Conservation (phyloP, 495 filamentous ascomycete species). For the Echria macrotheca region DNA sequence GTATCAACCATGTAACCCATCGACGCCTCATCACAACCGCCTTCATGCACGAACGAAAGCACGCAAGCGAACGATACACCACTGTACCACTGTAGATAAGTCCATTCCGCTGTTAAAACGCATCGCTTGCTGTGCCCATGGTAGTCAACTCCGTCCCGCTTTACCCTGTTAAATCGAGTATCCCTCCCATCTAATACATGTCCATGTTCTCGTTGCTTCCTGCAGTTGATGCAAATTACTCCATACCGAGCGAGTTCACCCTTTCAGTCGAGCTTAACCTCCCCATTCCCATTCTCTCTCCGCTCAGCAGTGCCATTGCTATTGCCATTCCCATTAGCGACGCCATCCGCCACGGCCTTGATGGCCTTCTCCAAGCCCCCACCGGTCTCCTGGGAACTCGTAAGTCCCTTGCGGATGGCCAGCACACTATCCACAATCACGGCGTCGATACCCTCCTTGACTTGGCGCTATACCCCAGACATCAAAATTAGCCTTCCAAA, state of each 20-base stretch:
- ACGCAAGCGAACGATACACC: too few relatives aligned
- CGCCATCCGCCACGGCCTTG: neutral
- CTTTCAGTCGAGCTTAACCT: neutral
- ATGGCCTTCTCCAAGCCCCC: constrained; percentile 2
- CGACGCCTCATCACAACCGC: too few relatives aligned
- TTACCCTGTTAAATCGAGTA: too few relatives aligned
- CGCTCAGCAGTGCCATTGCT: too few relatives aligned
- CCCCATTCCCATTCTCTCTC: neutral
- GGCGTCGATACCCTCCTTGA: constrained; percentile 90
- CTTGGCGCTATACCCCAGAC: constrained; percentile 75
- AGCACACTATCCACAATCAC: constrained; percentile 94
- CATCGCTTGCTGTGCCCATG: neutral
- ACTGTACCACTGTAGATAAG: neutral
- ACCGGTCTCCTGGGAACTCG: constrained; percentile 24
- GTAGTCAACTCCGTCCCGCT: too few relatives aligned
- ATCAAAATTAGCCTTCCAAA: constrained; percentile 20
- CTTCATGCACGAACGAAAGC: too few relatives aligned
- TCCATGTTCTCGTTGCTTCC: neutral
- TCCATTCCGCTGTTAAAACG: neutral
- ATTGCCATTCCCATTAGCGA: too few relatives aligned
- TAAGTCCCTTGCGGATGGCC: constrained; percentile 57
- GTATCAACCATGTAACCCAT: too few relatives aligned
- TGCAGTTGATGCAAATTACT: neutral
- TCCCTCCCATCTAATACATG: too few relatives aligned
- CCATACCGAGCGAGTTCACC: neutral